Evolutionary conservation across 1,139 yeast species (phyloP), one percentile per base, ranked within the genome.

Genomic region (Magnusiomyces clavatus): DNA sequence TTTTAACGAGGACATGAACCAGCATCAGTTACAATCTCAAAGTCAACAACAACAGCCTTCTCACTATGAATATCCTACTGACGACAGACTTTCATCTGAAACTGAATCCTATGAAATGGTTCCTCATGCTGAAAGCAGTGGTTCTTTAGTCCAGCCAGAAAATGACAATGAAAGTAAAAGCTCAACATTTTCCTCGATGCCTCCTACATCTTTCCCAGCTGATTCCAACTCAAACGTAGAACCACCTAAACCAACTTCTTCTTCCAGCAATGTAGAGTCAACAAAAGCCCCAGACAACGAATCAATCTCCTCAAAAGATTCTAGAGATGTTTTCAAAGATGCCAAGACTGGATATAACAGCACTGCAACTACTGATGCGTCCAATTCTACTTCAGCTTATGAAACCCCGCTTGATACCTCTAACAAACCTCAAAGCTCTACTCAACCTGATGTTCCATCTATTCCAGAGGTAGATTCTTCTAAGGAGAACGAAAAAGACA

Each of bases 31-130:
- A 24, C 31, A 24, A 24, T 24, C 31, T 24, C 31, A 24, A 24
- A 8, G 8, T 24, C 31, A 39, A n/a, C 42, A 39, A 20, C 31
- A 39, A n/a, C 42, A 39, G 17, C 42, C 42, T 39, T n/a, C 16
- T 17, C 12, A 14, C 14, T 16, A 14, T 34, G 36, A 29, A 6
- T 24, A 29, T 12, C 13, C 48, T 14, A 19, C 38, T 31, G 38
- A 34, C 13, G 46, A 38, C 3, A n/a, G 44, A 19, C 16, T 36
- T 12, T 24, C 44, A 3, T 47, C 53, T 6, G 37, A 46, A 19
- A 39, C 47, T 8, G 53, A 48, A 20, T 47, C 55, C 3, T 50
- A 50, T 38, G 55, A 47, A 37, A 39, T 43, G 43, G 51, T 46
- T 31, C 51, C 51, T n/a, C 36, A 45, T 12, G 48, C 48, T 20